Evolutionary conservation across 352 stramenopile genomes (phyloP).

Genomic region (Blastocystis sp.): DNA sequence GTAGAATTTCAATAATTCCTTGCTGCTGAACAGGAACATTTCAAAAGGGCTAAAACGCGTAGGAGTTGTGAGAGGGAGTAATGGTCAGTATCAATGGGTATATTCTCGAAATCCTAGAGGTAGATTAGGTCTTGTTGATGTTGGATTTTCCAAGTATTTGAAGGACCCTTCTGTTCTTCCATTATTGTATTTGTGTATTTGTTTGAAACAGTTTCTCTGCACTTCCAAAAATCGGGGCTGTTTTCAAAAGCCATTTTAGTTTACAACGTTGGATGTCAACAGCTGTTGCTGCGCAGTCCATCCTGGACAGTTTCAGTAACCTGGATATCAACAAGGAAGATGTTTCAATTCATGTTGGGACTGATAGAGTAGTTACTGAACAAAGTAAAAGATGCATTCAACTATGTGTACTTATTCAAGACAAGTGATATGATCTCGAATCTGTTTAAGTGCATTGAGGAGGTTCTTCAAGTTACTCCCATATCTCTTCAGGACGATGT

Average conservation of each 20-base stretch:
- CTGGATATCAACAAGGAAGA: background rate
- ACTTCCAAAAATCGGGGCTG: background rate
- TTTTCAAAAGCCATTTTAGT: background rate
- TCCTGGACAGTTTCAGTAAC: constrained; percentile 25
- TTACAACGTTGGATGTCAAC: background rate
- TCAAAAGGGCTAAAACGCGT: background rate
- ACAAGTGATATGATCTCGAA: background rate
- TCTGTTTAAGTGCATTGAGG: background rate
- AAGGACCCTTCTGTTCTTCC: background rate
- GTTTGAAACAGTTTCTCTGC: background rate
- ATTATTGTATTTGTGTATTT: background rate
- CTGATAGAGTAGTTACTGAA: background rate
- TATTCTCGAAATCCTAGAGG: background rate
- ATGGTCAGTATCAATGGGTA: background rate
- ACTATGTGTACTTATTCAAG: constrained; percentile 55
- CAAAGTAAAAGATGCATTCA: constrained; percentile 49
- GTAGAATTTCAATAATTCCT: background rate
- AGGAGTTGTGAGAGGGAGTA: background rate
- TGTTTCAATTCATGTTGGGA: background rate
- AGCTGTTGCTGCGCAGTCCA: constrained; percentile 3
- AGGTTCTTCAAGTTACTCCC: background rate
- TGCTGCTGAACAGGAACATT: background rate
- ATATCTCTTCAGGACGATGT: constrained; percentile 14
- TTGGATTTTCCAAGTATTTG: background rate
- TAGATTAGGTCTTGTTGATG: background rate